Evolutionary conservation across 306 rosid species (phyloP).

Genomic region (Inga laurina): DNA sequence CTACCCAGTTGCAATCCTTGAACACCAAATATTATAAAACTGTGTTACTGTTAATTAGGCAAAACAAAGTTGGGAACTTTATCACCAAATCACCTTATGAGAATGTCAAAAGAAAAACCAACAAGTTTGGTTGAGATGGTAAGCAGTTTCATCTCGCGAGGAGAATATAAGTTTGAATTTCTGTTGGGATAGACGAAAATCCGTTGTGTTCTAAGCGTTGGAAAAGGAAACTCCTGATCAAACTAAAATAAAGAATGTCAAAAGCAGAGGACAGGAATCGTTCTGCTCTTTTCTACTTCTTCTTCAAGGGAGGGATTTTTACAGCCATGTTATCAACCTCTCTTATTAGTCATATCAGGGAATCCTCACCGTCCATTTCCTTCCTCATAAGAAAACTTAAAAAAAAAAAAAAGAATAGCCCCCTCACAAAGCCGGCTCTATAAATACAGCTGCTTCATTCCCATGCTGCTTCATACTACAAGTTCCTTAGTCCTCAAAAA

Average conservation of each 20-base stretch:
- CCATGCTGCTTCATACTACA: slow-evolving; percentile 25
- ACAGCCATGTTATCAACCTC: slow-evolving; percentile 28
- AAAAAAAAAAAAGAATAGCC: neutral
- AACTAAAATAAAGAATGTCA: neutral
- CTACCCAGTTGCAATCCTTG: neutral
- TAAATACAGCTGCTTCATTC: slow-evolving; percentile 42
- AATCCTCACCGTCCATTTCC: slow-evolving; percentile 55
- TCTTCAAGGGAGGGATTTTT: slow-evolving; percentile 14
- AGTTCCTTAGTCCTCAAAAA: slow-evolving; percentile 28
- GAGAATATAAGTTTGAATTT: no score
- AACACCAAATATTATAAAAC: neutral
- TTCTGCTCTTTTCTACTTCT: slow-evolving; percentile 8
- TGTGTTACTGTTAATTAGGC: neutral
- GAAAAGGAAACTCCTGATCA: slow-evolving; percentile 26
- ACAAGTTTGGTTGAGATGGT: no score
- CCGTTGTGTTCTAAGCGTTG: no score
- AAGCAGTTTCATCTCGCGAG: no score
- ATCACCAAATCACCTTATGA: neutral
- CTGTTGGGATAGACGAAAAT: no score
- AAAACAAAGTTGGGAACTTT: slow-evolving; percentile 38
- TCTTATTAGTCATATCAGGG: slow-evolving; percentile 41
- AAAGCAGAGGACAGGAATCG: slow-evolving; percentile 56
- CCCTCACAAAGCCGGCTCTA: slow-evolving; percentile 28
- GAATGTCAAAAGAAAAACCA: slow-evolving; percentile 31
- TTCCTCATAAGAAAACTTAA: neutral